These are phyloP conservation scores for Backusella psychrophila DNA, from an alignment of 192 early-diverging fungal genomes.

Conservation along the genomic window DNA sequence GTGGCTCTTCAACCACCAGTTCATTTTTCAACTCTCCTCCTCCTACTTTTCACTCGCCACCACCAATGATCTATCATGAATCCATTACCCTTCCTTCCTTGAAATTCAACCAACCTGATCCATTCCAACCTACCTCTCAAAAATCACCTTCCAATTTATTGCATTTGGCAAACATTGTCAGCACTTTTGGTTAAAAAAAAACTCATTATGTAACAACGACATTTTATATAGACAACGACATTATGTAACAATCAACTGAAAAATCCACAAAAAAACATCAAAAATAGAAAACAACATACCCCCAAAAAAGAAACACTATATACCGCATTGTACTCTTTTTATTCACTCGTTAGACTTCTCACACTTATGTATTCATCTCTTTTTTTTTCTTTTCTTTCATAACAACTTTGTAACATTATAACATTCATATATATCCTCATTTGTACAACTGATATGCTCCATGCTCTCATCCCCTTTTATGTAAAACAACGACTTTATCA, in stretches of 20 bases:
- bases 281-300: not conserved
- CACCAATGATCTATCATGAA: not conserved
- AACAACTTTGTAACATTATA: constrained; percentile 7
- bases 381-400: not conserved
- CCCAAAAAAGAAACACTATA: not conserved
- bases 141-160: not conserved
- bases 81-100: not conserved
- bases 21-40: not conserved
- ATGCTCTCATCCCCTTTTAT: not conserved
- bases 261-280: not conserved
- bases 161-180: constrained; percentile 14
- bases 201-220: not conserved
- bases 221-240: not conserved
- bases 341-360: not conserved
- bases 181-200: constrained; percentile 5
- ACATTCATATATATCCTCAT: not conserved
- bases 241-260: not conserved
- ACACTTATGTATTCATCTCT: not conserved
- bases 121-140: not conserved
- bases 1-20: not conserved
- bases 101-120: not conserved
- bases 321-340: not conserved
- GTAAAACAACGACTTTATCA: not conserved
- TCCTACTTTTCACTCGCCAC: not conserved
- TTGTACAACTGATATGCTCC: constrained; percentile 1